Evolutionary conservation across 1,284 basidiomycete species (phyloP), one percentile per base, ranked within the genome.

Genomic region (Boletus sp.): DNA sequence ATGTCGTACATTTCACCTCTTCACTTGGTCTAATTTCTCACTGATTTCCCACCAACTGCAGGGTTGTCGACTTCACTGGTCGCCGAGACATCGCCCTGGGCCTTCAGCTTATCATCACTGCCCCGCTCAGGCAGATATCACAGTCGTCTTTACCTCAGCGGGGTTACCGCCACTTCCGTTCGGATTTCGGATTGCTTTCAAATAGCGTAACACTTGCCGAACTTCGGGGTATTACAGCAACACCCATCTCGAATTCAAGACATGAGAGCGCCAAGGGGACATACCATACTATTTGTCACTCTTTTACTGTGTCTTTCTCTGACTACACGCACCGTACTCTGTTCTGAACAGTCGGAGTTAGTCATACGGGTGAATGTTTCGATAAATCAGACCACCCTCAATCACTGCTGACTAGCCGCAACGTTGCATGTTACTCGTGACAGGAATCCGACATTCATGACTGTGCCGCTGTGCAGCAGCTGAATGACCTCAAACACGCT

Each of bases 401-500:
- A n/a, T n/a, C 47, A 20, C 25, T 38, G 33, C 48, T 49, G n/a
- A 57, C 48, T 22, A 26, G 35, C 27, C 45, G 49, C n/a, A n/a
- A n/a, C n/a, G n/a, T n/a, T n/a, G 51, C 49, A 14, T 56, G 41
- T 48, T 41, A 8, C 16, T 23, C 41, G 46, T 26, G 22, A 35
- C 20, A 80, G 80, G 75, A 75, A 56, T 63, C 72, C 33, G 78
- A 82, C 46, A 63, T 82, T 48, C 64, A 74, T 44, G 59, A 73
- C 53, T 81, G 80, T 56, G 60, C 68, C 40, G 73, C 81, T 5
- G 69, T 88, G 5, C 71, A 76, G 60, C 73, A 75, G 53, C 70
- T 90, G 44, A 74, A 75, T 56, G 66, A 71, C 45, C 69, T 89
- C 46, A 86, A 87, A 64, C 62, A 69, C 47, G 69, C 74, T 16